Conservation (phyloP, 2,329 filamentous ascomycete genomes). For the Paecilomyces niveus region DNA sequence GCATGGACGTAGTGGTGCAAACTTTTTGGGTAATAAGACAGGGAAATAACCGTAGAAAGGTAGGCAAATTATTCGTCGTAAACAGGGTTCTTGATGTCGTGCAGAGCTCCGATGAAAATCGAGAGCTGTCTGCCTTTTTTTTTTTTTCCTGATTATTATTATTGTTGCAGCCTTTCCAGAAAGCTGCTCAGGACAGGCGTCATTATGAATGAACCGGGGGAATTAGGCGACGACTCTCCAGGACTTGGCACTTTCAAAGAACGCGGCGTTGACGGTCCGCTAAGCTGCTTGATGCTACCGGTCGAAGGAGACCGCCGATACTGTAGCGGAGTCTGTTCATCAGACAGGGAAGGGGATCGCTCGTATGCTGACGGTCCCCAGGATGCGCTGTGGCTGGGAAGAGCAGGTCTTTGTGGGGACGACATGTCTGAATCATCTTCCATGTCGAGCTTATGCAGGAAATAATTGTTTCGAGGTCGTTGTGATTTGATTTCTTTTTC, state of each 20-base stretch:
- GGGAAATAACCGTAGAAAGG: background rate
- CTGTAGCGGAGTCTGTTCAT: background rate
- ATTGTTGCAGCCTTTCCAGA: background rate
- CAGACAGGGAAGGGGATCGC: background rate
- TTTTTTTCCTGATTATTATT: background rate
- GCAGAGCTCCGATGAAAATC: background rate
- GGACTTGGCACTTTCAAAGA: background rate
- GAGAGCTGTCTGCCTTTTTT: background rate
- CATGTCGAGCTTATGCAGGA: conserved; percentile 3
- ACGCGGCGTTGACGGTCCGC: background rate
- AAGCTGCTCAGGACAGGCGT: background rate
- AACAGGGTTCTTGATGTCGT: background rate
- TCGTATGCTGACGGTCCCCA: conserved; percentile 4
- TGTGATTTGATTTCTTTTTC: background rate
- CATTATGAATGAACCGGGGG: background rate
- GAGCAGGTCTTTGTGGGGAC: conserved; percentile 2
- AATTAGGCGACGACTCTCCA: background rate
- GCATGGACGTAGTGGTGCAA: background rate
- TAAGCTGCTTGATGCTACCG: background rate
- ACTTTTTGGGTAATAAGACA: background rate
- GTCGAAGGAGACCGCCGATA: background rate
- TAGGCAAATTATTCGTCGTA: background rate
- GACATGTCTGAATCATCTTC: conserved; percentile 5
- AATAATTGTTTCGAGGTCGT: conserved; percentile 1
- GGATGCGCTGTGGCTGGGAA: conserved; percentile 2